Conservation (phyloP, 176 grass and related monocot species). For the Rhipidocladum racemiflorum region DNA sequence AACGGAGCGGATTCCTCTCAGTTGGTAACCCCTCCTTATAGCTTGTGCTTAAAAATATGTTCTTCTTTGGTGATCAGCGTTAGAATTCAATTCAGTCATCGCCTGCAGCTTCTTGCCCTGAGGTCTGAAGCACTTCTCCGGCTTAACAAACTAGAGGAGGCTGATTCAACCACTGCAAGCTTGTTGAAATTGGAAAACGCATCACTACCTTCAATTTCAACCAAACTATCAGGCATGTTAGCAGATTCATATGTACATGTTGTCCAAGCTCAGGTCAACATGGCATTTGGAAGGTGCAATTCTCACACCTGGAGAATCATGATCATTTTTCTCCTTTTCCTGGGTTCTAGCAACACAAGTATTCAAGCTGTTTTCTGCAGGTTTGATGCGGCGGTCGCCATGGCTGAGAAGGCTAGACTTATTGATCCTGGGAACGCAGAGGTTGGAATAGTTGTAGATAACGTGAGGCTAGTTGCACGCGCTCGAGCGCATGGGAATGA, state of each 20-base stretch:
- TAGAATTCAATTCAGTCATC: not conserved
- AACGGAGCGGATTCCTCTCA: conserved; percentile 55
- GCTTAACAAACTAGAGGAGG: conserved; percentile 60
- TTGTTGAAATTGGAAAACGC: conserved; percentile 28
- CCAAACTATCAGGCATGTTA: conserved; percentile 54
- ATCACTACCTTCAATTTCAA: conserved; percentile 26
- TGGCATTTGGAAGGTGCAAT: conserved; percentile 76
- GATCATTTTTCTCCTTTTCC: not conserved
- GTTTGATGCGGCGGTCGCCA: conserved; percentile 56
- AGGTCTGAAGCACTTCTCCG: conserved; percentile 77
- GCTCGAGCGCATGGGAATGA: conserved; percentile 57
- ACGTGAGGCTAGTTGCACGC: conserved; percentile 38
- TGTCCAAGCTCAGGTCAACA: conserved; percentile 70
- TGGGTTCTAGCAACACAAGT: not conserved
- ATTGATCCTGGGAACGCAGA: conserved; percentile 48
- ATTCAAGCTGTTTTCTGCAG: conserved; percentile 36
- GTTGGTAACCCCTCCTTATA: conserved; percentile 36
- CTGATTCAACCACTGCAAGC: conserved; percentile 47
- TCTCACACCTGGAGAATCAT: not conserved
- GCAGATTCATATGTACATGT: conserved; percentile 55
- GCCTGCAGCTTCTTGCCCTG: conserved; percentile 58
- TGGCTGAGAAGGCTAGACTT: conserved; percentile 55
- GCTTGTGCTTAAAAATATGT: not conserved
- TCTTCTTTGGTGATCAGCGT: not conserved
- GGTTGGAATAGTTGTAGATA: conserved; percentile 36